A percentile compares a stretch with the other conserved stretches of the same genome.
phyloP scores from a whole-genome alignment of 805 yeast species.

The Barnettozyma salicaria region DNA sequence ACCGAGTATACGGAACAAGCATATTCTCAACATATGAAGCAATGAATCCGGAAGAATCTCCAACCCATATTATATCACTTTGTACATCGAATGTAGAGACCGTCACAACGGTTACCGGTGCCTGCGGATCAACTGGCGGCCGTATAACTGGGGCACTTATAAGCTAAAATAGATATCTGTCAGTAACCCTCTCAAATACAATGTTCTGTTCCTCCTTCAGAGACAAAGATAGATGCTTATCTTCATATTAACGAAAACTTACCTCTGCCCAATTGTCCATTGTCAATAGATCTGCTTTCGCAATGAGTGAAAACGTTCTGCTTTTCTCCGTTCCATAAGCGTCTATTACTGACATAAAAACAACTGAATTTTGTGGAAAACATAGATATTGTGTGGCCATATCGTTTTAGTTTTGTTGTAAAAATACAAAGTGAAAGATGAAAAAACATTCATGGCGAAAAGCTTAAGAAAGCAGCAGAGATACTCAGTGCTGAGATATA shows the following conservation, averaged over 20 bases:
- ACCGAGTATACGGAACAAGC: slow-evolving; percentile 52
- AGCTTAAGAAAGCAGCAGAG: too few relatives aligned
- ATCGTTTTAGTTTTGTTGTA: too few relatives aligned
- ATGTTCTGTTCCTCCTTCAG: too few relatives aligned
- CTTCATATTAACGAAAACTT: slow-evolving; percentile 1
- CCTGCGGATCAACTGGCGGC: slow-evolving; percentile 18
- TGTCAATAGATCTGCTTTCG: neutral
- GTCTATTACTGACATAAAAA: too few relatives aligned
- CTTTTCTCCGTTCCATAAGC: too few relatives aligned
- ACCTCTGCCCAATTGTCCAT: slow-evolving; percentile 28
- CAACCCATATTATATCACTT: slow-evolving; percentile 82
- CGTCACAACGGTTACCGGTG: slow-evolving; percentile 14
- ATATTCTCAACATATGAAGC: slow-evolving; percentile 40
- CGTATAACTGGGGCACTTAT: slow-evolving; percentile 20
- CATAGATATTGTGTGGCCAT: too few relatives aligned
- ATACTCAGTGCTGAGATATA: neutral
- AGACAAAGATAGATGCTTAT: too few relatives aligned
- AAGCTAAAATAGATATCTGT: slow-evolving; percentile 9
- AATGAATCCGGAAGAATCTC: slow-evolving; percentile 49
- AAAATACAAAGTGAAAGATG: too few relatives aligned
- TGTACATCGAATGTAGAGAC: slow-evolving; percentile 54
- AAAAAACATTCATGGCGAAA: too few relatives aligned
- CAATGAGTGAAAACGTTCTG: neutral
- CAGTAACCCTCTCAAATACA: neutral
- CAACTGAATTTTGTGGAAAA: too few relatives aligned